Evolutionary conservation across 371 early-diverging fungal species (phyloP), one percentile per base, ranked within the genome.

Genomic region (Capillidium heterosporum): DNA sequence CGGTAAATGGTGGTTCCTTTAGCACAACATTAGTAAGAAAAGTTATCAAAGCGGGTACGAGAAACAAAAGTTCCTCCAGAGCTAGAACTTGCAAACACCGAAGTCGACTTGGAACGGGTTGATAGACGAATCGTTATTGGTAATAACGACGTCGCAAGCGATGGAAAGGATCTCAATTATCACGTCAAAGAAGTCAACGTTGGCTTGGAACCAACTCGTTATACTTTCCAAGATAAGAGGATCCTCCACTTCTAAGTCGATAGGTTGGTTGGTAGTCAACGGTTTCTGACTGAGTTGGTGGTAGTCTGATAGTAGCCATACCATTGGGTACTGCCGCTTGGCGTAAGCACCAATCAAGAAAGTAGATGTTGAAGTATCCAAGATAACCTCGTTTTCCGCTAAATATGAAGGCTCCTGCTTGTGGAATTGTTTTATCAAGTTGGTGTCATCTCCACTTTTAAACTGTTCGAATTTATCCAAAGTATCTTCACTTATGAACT

Each of bases 91-190:
- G n/a, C n/a, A n/a, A n/a, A n/a, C n/a, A n/a, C n/a, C n/a, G n/a
- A n/a, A n/a, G n/a, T n/a, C n/a, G n/a, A n/a, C n/a, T n/a, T n/a
- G n/a, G n/a, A n/a, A n/a, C n/a, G n/a, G n/a, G n/a, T n/a, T n/a
- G n/a, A n/a, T n/a, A n/a, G n/a, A n/a, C n/a, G n/a, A n/a, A n/a
- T n/a, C n/a, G n/a, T n/a, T n/a, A n/a, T n/a, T n/a, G n/a, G n/a
- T n/a, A n/a, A n/a, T n/a, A n/a, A n/a, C n/a, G n/a, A n/a, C n/a
- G n/a, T n/a, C n/a, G n/a, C n/a, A n/a, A n/a, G n/a, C n/a, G n/a
- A n/a, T n/a, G n/a, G n/a, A n/a, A n/a, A 47, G 24, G 10, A 47
- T 47, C 17, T 47, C 47, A 23, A 72, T 63, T 7, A 47, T 10
- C 10, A 47, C 47, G 26, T 47, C 47, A 10, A 47, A 47, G 24